A percentile compares a stretch with the other conserved stretches of the same genome.
Conservation (phyloP, 2,329 filamentous ascomycete genomes). For the Penicillium hesseltinei region DNA sequence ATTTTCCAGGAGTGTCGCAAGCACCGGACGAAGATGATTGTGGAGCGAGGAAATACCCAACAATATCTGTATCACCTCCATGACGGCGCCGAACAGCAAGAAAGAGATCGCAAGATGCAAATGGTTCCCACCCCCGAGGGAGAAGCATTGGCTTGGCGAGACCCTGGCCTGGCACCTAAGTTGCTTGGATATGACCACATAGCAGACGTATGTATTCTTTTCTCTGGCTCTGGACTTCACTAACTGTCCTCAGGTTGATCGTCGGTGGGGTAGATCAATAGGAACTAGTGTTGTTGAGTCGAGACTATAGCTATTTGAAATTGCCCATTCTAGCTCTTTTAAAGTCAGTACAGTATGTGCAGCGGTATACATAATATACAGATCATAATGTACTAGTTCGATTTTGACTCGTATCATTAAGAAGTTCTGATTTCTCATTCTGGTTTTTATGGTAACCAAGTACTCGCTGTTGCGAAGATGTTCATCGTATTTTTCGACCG, state of each 20-base stretch:
- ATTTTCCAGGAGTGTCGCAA: slow-evolving; percentile 59
- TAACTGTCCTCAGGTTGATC: slow-evolving; percentile 11
- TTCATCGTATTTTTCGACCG: too few relatives aligned
- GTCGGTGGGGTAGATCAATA: slow-evolving; percentile 5
- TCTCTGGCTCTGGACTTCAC: neutral
- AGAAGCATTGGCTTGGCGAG: slow-evolving; percentile 46
- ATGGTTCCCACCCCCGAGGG: slow-evolving; percentile 39
- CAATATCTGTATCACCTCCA: slow-evolving; percentile 62
- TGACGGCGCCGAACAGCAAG: slow-evolving; percentile 57
- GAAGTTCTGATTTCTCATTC: too few relatives aligned
- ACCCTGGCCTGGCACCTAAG: slow-evolving; percentile 40
- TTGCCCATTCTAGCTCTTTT: too few relatives aligned
- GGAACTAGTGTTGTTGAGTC: slow-evolving; percentile 7
- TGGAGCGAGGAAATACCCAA: slow-evolving; percentile 59
- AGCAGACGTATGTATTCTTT: slow-evolving; percentile 32
- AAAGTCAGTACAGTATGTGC: too few relatives aligned
- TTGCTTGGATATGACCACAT: slow-evolving; percentile 44
- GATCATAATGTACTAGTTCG: too few relatives aligned
- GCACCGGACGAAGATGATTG: slow-evolving; percentile 59
- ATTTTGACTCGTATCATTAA: too few relatives aligned
- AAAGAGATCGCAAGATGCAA: slow-evolving; percentile 50
- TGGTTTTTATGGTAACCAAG: too few relatives aligned
- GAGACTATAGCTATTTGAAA: slow-evolving; percentile 8
- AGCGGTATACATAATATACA: too few relatives aligned
- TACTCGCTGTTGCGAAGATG: too few relatives aligned